Evolutionary conservation across 805 yeast species (phyloP).

Genomic region (Torulaspora microellipsoides): DNA sequence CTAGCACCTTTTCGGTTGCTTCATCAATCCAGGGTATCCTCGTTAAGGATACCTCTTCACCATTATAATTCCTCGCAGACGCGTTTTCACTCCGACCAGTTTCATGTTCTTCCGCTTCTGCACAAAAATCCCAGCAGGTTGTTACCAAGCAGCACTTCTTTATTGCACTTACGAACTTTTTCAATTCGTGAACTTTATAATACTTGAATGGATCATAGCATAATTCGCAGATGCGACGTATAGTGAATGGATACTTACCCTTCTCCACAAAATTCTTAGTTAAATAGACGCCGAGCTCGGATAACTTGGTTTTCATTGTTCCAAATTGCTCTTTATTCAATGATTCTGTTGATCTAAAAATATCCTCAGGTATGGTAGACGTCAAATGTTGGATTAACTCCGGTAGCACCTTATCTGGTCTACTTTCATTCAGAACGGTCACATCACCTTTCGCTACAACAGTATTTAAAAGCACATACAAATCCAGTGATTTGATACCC

Average conservation of each 20-base stretch:
- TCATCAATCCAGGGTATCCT: constrained; percentile 30
- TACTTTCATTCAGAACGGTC: constrained; percentile 8
- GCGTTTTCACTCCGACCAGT: neutral
- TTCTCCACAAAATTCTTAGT: constrained; percentile 15
- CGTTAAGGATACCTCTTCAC: constrained; percentile 28
- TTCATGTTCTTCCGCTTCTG: neutral
- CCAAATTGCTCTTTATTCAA: neutral
- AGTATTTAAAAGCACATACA: constrained; percentile 15
- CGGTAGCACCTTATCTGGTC: constrained; percentile 17
- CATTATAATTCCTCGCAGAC: constrained; percentile 1
- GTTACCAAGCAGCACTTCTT: constrained; percentile 29
- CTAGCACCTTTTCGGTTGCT: constrained; percentile 15
- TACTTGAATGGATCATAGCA: constrained; percentile 42
- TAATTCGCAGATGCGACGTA: constrained; percentile 45
- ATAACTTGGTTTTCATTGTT: constrained; percentile 9
- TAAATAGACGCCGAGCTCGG: constrained; percentile 14
- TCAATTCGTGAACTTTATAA: constrained; percentile 32
- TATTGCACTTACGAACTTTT: constrained; percentile 45
- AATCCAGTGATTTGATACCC: constrained; percentile 22
- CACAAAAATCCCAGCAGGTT: constrained; percentile 13
- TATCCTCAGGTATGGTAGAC: constrained; percentile 25
- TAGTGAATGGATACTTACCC: constrained; percentile 43
- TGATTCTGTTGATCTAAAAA: constrained; percentile 11
- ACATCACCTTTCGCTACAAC: constrained; percentile 17
- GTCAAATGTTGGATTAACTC: constrained; percentile 23